Base-by-base conservation (phyloP, 73 alveolate species). In the Tetrahymena borealis region DNA sequence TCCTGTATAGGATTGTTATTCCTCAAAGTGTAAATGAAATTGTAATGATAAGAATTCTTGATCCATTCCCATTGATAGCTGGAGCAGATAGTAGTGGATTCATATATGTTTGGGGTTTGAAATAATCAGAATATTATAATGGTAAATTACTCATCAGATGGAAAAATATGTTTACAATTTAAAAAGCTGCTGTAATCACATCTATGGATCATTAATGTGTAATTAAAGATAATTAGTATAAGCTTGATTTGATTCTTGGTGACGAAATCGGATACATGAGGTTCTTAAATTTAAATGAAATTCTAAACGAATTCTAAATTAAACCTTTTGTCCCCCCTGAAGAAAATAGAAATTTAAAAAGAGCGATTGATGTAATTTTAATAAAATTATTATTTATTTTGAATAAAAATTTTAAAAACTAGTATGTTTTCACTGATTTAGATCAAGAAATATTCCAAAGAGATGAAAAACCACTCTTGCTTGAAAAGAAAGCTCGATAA, bases 71-170 rank as follows among this genome's bases (percentile, higher is more conserved):
- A 7, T 60, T 60, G 32, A 60, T 60, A 24, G 85, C 85, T 3
- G 85, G 85, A 24, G 85, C 85, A 60, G 85, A 60, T 60, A 60
- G 85, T 9, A 60, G 85, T 60, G 85, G 85, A n/a, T 60, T 60
- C 28, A 60, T 60, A 2, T 60, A 60, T 60, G 85, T 60, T 20
- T 60, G 85, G 85, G 85, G 85, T 18, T 60, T 60, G 28, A 60
- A 60, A 35, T 9, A 60, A 15, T 60, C 85, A 15, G 85, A 60
- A 15, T 20, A 60, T 20, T 60, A 20, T 60, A 60, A 60, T 9
- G 85, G 85, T 24, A 60, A 60, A 35, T 35, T 60, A 24, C 85
- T 60, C 10, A 60, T 60, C 1, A 60, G 28, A 60, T 60, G 85
- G 85, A 60, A 60, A n/a, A 60, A 60, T 28, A 60, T 60, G 85